Percentiles rank a stretch among this genome's conserved stretches.
These are phyloP conservation scores for Baorangia bicolor DNA, from an alignment of 768 basidiomycete genomes.

Conservation along the genomic window DNA sequence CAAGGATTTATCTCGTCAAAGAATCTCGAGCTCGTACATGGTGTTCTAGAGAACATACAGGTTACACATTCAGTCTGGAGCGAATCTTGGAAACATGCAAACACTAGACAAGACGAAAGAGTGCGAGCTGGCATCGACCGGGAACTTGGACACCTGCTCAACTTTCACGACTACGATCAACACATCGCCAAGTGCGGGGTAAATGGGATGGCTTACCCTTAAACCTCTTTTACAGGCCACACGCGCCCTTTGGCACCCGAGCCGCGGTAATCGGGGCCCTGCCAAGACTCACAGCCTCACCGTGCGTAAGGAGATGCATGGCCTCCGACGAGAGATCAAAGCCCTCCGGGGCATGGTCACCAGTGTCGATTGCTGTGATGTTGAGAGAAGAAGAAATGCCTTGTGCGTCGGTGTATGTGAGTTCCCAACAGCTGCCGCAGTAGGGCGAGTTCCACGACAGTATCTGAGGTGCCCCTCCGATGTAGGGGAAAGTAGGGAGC, in stretches of 20 bases:
- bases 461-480: conserved; percentile 56
- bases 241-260: conserved; percentile 13
- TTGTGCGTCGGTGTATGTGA: conserved; percentile 41
- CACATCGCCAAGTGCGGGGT: neutral
- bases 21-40: neutral
- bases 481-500: conserved; percentile 57
- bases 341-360: conserved; percentile 23
- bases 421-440: conserved; percentile 62
- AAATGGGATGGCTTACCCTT: neutral
- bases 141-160: neutral
- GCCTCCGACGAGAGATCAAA: conserved; percentile 39
- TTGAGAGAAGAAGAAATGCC: conserved; percentile 40
- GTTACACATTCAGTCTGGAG: neutral
- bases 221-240: conserved; percentile 8
- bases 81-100: neutral
- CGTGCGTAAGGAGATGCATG: conserved; percentile 37
- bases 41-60: neutral
- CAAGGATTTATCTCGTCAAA: neutral
- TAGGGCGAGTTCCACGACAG: conserved; percentile 48
- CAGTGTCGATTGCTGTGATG: conserved; percentile 53
- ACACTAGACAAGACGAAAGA: neutral
- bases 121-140: neutral
- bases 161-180: neutral
- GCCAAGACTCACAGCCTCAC: conserved; percentile 29
- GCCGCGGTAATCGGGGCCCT: conserved; percentile 21